Base-by-base conservation (phyloP, 768 basidiomycete genomes). In the Lentinus tigrinus region DNA sequence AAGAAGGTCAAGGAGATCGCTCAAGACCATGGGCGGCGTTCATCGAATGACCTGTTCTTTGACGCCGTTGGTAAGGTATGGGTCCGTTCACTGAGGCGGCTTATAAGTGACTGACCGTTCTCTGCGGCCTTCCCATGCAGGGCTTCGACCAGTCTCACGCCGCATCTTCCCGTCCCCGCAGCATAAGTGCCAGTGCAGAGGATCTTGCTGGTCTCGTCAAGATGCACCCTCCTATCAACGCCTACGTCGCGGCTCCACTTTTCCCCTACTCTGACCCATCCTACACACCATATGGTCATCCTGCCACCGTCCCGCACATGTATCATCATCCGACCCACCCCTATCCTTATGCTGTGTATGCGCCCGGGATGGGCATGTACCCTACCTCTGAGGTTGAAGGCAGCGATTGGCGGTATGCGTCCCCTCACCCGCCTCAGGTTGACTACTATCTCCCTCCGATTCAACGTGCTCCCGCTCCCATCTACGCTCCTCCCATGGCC, bases 21-120 rank as follows among this genome's bases (percentile, higher is more conserved):
- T 16, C 67, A 65, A 27, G 62, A 68, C n/a, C 65, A 69, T 28
- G 63, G 70, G 39, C 70, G 74, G 42, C 74, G 70, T 37, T 68
- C 65, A 43, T 73, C 73, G 47, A 77, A 75, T 58, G 72, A 74
- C 52, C 61, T 75, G 16, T 65, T 74, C 52, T 78, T 77, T 60
- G 78, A 76, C 70, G 70, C 74, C 40, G 67, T 73, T 38, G 70
- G 69, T 43, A 69, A 67, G 61, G 61, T 57, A 53, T 46, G 57
- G 14, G 36, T 61, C 50, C 36, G 38, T 52, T 52, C 43, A 44
- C 31, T 44, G 24, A 36, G 49, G 43, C 28, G 43, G 17, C 52
- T 48, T 43, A 54, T 36, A 37, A 40, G 44, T 47, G 23, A 46
- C 53, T 48, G 36, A 42, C 47, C 42, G 44, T 48, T n/a, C 17